Conservation (phyloP, 306 rosid genomes). For the Vigna angularis region DNA sequence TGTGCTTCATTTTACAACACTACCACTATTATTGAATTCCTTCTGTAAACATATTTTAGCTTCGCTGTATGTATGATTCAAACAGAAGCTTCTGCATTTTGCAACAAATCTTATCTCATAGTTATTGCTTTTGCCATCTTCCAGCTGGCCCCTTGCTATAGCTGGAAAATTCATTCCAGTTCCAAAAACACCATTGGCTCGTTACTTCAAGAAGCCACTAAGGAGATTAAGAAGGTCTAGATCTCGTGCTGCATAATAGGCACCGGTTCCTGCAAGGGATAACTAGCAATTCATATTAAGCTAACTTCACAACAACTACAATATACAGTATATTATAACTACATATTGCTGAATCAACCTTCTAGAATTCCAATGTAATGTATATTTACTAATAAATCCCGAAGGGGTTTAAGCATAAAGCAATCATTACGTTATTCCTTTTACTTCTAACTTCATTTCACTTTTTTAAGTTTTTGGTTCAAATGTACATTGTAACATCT, state of each 20-base stretch:
- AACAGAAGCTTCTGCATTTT: conserved; percentile 5
- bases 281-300: conserved; percentile 19
- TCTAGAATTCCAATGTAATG: conserved; percentile 32
- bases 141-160: conserved; percentile 95
- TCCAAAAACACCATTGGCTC: conserved; percentile 70
- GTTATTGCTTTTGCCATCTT: conserved; percentile 32
- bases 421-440: conserved; percentile 29
- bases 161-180: conserved; percentile 89
- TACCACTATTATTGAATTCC: background rate
- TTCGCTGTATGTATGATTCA: background rate
- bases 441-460: conserved; percentile 1
- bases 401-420: conserved; percentile 32
- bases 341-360: conserved; percentile 32
- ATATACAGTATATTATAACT: conserved; percentile 12
- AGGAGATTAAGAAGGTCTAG: conserved; percentile 49
- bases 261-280: conserved; percentile 18
- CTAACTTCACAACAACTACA: conserved; percentile 41
- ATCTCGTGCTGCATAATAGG: conserved; percentile 41
- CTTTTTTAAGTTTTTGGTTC: conserved; percentile 3
- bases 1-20: background rate
- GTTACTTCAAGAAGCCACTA: conserved; percentile 50
- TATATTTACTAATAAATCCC: conserved; percentile 37
- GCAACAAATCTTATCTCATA: background rate
- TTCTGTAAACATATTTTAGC: background rate
- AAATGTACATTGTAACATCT: conserved; percentile 44